Conservation (phyloP, 2,329 filamentous ascomycete genomes). For the Penicillium sp. region DNA sequence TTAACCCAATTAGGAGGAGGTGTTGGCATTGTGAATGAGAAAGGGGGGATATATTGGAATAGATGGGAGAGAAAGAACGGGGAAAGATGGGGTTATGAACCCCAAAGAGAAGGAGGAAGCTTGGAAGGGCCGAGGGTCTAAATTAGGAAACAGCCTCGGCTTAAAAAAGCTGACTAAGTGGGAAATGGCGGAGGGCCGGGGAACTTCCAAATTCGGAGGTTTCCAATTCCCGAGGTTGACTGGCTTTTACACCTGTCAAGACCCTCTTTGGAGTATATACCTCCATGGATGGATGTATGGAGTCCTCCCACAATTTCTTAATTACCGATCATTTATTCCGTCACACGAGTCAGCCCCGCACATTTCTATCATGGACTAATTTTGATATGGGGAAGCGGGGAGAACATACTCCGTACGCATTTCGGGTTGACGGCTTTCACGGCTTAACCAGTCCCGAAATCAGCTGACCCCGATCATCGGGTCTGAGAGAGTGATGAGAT, state of each 20-base stretch:
- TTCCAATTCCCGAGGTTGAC: background rate
- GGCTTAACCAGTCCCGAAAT: constrained; percentile 17
- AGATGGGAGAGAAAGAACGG: constrained; percentile 1
- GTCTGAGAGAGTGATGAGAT: constrained; percentile 6
- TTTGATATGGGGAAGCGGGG: constrained; percentile 3
- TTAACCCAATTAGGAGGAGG: constrained; percentile 64
- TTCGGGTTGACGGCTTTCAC: background rate
- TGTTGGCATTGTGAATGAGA: constrained; percentile 33
- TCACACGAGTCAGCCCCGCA: background rate
- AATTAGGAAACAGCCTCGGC: constrained; percentile 28
- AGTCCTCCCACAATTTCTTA: background rate
- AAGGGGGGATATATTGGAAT: background rate
- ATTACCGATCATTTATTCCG: background rate
- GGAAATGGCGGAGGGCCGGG: constrained; percentile 1
- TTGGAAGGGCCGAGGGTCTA: constrained; percentile 19
- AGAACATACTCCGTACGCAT: background rate
- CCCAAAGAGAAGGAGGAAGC: constrained; percentile 17
- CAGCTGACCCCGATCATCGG: constrained; percentile 6
- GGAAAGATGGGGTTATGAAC: constrained; percentile 17
- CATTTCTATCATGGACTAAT: background rate
- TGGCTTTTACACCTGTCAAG: background rate
- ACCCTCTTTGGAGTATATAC: background rate
- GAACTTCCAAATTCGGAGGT: background rate
- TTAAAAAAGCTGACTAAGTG: constrained; percentile 8
- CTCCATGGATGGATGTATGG: no score